phyloP scores from a whole-genome alignment of 1,139 yeast species.

The Zygoascus meyerae region DNA sequence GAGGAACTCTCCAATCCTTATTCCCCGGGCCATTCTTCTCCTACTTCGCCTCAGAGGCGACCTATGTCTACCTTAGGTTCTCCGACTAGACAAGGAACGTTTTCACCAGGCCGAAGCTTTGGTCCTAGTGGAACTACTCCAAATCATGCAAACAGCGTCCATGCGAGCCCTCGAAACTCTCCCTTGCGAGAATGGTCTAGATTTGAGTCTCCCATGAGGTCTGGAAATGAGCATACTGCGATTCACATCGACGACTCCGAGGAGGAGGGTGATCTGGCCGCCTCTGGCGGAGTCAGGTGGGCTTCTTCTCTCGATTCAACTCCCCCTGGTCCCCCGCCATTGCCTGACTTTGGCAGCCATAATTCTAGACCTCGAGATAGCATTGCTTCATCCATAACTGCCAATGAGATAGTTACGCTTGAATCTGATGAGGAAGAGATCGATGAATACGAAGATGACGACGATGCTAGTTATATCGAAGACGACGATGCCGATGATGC shows the following conservation, averaged over 20 bases:
- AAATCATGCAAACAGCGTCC: conserved; percentile 14
- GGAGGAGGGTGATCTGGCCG: conserved; percentile 12
- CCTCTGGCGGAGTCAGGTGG: conserved; percentile 3
- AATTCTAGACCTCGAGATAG: conserved; percentile 11
- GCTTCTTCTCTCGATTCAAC: conserved; percentile 14
- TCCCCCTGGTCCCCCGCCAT: conserved; percentile 19
- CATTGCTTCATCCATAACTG: conserved; percentile 1
- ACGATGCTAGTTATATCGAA: conserved; percentile 23
- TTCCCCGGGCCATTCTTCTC: conserved; percentile 14
- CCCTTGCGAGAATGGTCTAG: conserved; percentile 28
- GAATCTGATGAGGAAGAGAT: conserved; percentile 16
- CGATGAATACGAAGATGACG: conserved; percentile 25
- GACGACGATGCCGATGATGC: conserved; percentile 28
- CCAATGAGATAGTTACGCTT: conserved; percentile 2
- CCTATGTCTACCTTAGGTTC: not conserved
- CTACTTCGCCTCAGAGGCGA: conserved; percentile 14
- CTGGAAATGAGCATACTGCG: conserved; percentile 21
- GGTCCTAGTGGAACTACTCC: conserved; percentile 15
- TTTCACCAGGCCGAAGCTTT: not conserved
- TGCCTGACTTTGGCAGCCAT: conserved; percentile 20
- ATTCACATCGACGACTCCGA: conserved; percentile 21
- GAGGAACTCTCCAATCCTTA: conserved; percentile 22
- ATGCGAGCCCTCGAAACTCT: conserved; percentile 22
- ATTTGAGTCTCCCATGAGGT: conserved; percentile 26
- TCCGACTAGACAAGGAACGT: too few relatives aligned